Percentiles rank a stretch among this genome's conserved stretches.
These are phyloP conservation scores for Microcos paniculata DNA, from an alignment of 345 rosid species.

Conservation along the genomic window DNA sequence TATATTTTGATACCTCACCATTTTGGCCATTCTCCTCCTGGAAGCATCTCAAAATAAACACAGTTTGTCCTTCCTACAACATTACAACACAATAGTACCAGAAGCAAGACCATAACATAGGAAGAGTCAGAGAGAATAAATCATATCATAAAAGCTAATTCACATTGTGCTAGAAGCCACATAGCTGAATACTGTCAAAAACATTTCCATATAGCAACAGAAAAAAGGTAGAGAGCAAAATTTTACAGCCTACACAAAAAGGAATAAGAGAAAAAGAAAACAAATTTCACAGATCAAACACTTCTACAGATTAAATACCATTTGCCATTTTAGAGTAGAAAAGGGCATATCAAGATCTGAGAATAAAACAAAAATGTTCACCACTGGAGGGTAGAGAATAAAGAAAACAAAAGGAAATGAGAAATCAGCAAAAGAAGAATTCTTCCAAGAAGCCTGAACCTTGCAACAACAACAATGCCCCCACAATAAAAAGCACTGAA, in stretches of 20 bases:
- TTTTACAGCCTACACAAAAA: not conserved
- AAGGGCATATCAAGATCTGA: not conserved
- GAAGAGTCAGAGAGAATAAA: not conserved
- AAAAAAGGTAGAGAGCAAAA: not conserved
- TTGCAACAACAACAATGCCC: not conserved
- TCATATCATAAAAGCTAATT: not conserved
- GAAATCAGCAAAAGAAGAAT: not conserved
- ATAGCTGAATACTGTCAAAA: not conserved
- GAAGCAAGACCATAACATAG: not conserved
- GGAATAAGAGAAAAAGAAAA: not conserved
- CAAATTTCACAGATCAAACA: not conserved
- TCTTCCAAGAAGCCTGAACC: not conserved
- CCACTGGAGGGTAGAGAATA: not conserved
- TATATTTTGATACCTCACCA: conserved; percentile 43
- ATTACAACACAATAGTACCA: not conserved
- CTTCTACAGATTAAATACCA: not conserved
- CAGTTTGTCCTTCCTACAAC: conserved; percentile 61
- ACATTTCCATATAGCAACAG: not conserved
- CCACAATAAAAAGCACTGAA: not conserved
- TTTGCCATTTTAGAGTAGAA: not conserved
- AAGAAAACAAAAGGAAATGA: not conserved
- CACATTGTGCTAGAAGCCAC: not conserved
- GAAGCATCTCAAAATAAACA: conserved; percentile 58
- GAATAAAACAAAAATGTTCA: not conserved
- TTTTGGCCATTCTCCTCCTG: conserved; percentile 82